These are phyloP conservation scores for Tolypocladium ovalisporum DNA, from an alignment of 2,329 filamentous ascomycete species.

Conservation along the genomic window DNA sequence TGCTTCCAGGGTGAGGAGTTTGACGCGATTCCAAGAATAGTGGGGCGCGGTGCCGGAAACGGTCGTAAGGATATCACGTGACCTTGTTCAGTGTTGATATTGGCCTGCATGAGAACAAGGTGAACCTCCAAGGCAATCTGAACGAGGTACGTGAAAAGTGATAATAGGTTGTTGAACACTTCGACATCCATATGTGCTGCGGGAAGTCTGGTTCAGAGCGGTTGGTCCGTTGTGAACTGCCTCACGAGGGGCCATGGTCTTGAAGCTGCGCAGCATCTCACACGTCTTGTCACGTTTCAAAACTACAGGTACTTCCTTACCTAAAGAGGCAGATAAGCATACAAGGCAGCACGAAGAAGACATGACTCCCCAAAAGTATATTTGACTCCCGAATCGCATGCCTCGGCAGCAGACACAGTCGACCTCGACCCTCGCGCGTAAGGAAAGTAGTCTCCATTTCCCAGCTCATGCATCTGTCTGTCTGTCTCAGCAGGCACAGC, in stretches of 20 bases:
- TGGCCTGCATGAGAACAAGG: background rate
- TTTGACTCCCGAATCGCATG: slow-evolving; percentile 10
- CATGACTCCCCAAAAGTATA: slow-evolving; percentile 8
- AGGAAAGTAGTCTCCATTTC: background rate
- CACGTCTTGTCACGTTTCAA: background rate
- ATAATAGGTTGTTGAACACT: background rate
- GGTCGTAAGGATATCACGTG: slow-evolving; percentile 7
- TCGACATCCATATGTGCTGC: background rate
- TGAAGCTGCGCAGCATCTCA: background rate
- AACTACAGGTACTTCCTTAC: background rate
- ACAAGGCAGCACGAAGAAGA: slow-evolving; percentile 6
- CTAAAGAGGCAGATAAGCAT: slow-evolving; percentile 4
- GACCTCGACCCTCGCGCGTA: slow-evolving; percentile 3
- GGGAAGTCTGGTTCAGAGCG: background rate
- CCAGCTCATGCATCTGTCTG: background rate
- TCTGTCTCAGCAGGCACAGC: slow-evolving; percentile 65
- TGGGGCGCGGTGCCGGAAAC: slow-evolving; percentile 3
- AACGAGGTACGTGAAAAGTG: background rate
- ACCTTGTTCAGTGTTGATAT: background rate
- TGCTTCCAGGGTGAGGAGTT: slow-evolving; percentile 10
- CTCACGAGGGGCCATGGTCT: background rate
- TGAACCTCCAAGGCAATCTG: background rate
- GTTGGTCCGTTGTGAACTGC: background rate
- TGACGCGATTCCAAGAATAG: slow-evolving; percentile 11
- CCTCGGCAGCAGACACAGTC: slow-evolving; percentile 8